Evolutionary conservation across 805 yeast species (phyloP).

Genomic region (Monosporozyma yasuniensis): DNA sequence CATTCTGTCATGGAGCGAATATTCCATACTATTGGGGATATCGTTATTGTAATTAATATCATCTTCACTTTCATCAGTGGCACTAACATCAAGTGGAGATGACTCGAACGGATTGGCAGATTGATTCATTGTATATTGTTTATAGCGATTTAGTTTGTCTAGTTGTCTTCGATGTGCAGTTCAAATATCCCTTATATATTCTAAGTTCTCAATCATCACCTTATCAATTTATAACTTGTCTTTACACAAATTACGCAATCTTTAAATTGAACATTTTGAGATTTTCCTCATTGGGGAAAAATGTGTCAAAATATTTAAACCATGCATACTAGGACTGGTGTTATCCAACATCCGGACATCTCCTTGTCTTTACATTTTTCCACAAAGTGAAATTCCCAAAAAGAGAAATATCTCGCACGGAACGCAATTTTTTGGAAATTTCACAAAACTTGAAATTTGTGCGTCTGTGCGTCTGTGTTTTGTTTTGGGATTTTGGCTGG

Average conservation of each 20-base stretch:
- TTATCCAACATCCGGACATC: no score
- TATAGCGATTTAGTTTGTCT: no score
- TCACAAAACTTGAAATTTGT: not conserved
- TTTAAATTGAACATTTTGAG: not conserved
- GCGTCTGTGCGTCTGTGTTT: not conserved
- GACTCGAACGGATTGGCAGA: not conserved
- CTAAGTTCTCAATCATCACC: no score
- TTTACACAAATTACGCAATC: no score
- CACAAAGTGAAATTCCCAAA: not conserved
- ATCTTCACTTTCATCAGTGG: not conserved
- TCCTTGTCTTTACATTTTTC: no score
- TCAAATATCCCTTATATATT: no score
- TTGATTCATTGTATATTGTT: not conserved
- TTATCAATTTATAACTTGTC: no score
- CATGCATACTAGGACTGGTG: no score
- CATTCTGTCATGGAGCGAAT: not conserved
- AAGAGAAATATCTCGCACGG: not conserved
- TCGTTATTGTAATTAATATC: not conserved
- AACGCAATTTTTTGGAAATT: not conserved
- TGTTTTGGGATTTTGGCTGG: not conserved
- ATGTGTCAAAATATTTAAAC: not conserved
- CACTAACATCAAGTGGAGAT: not conserved
- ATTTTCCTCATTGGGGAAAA: not conserved
- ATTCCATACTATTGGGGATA: not conserved
- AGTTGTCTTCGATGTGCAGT: no score